phyloP scores from a whole-genome alignment of 73 alveolate genomes.

The Tetrahymena malaccensis region DNA sequence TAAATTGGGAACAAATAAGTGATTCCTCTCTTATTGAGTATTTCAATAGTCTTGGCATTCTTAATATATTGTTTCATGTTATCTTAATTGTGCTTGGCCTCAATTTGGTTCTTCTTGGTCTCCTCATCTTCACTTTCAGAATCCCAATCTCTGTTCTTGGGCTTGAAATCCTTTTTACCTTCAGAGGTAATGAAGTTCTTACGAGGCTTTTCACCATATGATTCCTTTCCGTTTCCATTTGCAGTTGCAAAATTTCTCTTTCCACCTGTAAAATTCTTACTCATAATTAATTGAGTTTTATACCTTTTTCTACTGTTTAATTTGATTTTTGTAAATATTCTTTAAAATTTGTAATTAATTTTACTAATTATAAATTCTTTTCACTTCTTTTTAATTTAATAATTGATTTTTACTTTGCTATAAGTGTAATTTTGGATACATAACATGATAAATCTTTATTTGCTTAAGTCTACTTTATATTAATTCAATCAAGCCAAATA shows the following conservation, averaged over 20 bases:
- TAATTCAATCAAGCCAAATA: not conserved
- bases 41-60: constrained; percentile 36
- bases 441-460: not conserved
- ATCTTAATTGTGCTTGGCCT: not conserved
- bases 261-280: not conserved
- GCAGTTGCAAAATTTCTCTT: not conserved
- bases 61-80: constrained; percentile 7
- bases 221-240: not conserved
- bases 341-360: not conserved
- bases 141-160: not conserved
- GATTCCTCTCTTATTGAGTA: constrained; percentile 45
- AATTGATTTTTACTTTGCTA: not conserved
- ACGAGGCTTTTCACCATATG: not conserved
- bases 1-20: constrained; percentile 75
- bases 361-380: not conserved
- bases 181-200: not conserved
- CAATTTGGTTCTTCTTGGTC: not conserved
- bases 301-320: not conserved
- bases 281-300: not conserved
- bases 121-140: not conserved
- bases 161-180: not conserved
- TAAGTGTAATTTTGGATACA: not conserved
- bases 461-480: not conserved
- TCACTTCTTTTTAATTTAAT: not conserved
- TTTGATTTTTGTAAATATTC: not conserved